Base-by-base conservation (phyloP, 768 basidiomycete species). In the Mycena olivaceomarginata region DNA sequence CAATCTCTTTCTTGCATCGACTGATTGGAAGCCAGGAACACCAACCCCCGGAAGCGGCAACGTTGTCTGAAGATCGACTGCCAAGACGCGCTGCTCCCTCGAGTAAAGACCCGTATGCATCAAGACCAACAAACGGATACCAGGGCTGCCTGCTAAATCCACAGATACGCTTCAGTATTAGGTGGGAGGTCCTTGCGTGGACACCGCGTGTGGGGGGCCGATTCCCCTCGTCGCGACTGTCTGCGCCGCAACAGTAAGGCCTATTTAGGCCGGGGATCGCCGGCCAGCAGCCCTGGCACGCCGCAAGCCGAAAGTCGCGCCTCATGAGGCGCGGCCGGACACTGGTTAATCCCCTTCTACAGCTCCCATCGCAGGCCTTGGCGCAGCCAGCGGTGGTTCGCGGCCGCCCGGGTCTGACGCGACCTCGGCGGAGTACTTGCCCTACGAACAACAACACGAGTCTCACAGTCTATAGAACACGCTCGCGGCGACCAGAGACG, bases 201-300 rank as follows among this genome's bases (percentile, higher is more conserved):
- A 31, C 31, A 31, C 31, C 31, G 31, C 31, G 31, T 31, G 31
- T 31, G 31, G 31, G 31, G 31, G 31, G 31, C 31, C 31, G 31
- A 31, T 31, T 31, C 9, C 5, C 41, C 31, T 16, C 51, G 48
- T 40, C 67, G 4, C 10, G 18, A 20, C 8, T 22, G 7, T 18
- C 39, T 40, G 25, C 67, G 67, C 67, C 67, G 67, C 25, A 68
- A 68, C 46, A 51, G 37, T 51, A 39, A 51, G 67, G 20, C 67
- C 39, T 56, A 53, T 39, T 56, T 10, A 56, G 67, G 25, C 37
- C 48, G 48, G 67, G 67, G 67, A 53, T 51, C 37, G 67, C 51
- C 46, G 31, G 51, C 67, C 51, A 68, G 67, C 51, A 68, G 31
- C 56, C 67, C 67, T 68, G 51, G 67, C 67, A 56, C 18, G 67